Evolutionary conservation across 2,329 filamentous ascomycete species (phyloP).

Genomic region (Fusarium sp.): DNA sequence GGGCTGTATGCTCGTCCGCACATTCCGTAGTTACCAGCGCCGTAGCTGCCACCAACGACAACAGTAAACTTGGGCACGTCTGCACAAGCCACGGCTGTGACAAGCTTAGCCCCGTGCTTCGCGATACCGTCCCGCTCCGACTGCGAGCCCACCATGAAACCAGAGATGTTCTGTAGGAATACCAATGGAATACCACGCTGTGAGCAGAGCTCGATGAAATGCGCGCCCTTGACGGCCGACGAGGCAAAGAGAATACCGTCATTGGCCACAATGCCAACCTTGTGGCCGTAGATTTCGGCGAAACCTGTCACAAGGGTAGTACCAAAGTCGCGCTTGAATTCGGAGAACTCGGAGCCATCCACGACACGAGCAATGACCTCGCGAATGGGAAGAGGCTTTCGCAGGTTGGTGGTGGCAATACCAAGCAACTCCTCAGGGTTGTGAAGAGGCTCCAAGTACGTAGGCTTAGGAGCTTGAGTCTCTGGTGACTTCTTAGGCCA

Average conservation of each 20-base stretch:
- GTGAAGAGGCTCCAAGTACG: conserved; percentile 82
- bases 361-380: conserved; percentile 95
- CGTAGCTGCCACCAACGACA: conserved; percentile 91
- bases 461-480: conserved; percentile 53
- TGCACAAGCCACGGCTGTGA: conserved; percentile 93
- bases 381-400: conserved; percentile 85
- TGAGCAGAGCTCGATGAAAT: conserved; percentile 95
- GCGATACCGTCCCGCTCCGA: conserved; percentile 96
- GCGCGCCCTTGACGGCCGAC: conserved; percentile 90
- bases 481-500: conserved; percentile 71
- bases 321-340: conserved; percentile 95
- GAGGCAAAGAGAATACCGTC: conserved; percentile 95
- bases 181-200: conserved; percentile 90
- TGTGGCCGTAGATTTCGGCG: conserved; percentile 88
- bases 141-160: conserved; percentile 97
- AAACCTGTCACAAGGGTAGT: conserved; percentile 92
- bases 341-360: conserved; percentile 88
- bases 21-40: conserved; percentile 98
- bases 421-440: conserved; percentile 83
- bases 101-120: conserved; percentile 97
- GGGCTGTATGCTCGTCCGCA: conserved; percentile 95
- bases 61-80: conserved; percentile 97
- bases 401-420: conserved; percentile 90
- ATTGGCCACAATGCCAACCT: conserved; percentile 93
- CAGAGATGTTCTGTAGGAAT: conserved; percentile 96